Conservation (phyloP, 2,329 filamentous ascomycete genomes). For the Scedosporium apiospermum region DNA sequence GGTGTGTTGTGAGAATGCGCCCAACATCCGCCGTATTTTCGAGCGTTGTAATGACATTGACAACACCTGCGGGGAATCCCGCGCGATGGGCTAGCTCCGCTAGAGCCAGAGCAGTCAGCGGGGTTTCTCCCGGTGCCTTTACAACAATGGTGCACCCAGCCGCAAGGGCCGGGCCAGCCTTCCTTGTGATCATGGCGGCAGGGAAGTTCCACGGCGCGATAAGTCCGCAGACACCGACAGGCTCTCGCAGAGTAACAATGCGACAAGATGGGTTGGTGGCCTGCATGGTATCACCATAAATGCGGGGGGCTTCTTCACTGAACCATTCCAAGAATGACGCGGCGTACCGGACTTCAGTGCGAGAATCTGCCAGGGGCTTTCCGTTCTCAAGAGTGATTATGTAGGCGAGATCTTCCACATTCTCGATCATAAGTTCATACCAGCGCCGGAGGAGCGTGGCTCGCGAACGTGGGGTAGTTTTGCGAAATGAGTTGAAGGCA, state of each 20-base stretch:
- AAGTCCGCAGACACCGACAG: constrained; percentile 72
- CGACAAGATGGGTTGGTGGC: constrained; percentile 62
- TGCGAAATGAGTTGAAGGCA: constrained; percentile 53
- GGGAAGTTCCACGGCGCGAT: constrained; percentile 90
- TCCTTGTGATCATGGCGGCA: constrained; percentile 64
- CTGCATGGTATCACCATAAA: constrained; percentile 67
- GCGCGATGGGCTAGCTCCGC: constrained; percentile 80
- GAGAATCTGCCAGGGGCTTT: constrained; percentile 67
- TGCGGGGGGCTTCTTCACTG: constrained; percentile 64
- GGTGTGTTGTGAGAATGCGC: constrained; percentile 57
- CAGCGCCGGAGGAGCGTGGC: constrained; percentile 52
- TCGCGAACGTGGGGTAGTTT: constrained; percentile 49
- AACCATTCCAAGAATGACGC: constrained; percentile 76
- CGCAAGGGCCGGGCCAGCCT: constrained; percentile 67
- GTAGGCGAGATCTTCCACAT: constrained; percentile 55
- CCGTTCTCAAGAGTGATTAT: constrained; percentile 66
- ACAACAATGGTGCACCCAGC: constrained; percentile 92
- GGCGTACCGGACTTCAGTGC: constrained; percentile 63
- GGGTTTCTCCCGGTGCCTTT: constrained; percentile 88
- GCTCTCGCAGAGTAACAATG: constrained; percentile 71
- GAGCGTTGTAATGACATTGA: constrained; percentile 77
- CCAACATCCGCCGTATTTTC: constrained; percentile 76
- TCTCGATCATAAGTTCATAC: constrained; percentile 58
- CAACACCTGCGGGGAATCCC: constrained; percentile 80
- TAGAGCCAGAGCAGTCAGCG: constrained; percentile 79